A percentile compares a stretch with the other conserved stretches of the same genome.
Evolutionary conservation across 2,329 filamentous ascomycete species (phyloP).

Genomic region (Talaromyces marneffei): DNA sequence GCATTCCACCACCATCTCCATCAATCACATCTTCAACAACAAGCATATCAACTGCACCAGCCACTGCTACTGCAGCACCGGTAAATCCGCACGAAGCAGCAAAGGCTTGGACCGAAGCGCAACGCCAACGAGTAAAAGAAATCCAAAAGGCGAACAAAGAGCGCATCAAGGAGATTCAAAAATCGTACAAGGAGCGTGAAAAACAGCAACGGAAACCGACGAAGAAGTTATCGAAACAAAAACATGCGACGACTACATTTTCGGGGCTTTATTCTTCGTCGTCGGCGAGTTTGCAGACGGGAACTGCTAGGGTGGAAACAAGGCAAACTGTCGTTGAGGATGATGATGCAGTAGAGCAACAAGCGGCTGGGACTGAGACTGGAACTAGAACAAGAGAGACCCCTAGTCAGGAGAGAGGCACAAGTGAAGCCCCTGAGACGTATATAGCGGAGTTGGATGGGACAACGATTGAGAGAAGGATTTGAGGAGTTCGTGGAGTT

Average conservation of each 20-base stretch:
- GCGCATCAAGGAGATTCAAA: conserved; percentile 10
- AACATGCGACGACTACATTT: background rate
- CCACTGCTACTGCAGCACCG: background rate
- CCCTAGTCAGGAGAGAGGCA: background rate
- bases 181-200: conserved; percentile 11
- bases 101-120: conserved; percentile 14
- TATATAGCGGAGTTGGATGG: conserved; percentile 4
- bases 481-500: background rate
- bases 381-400: background rate
- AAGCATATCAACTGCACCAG: background rate
- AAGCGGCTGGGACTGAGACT: background rate
- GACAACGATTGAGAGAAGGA: background rate
- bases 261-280: background rate
- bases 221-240: conserved; percentile 3
- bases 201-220: conserved; percentile 11
- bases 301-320: background rate
- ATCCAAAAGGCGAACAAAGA: conserved; percentile 15
- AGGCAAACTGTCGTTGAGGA: background rate
- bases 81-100: conserved; percentile 13
- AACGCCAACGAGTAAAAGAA: conserved; percentile 10
- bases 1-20: background rate
- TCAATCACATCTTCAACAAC: background rate
- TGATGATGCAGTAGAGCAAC: background rate
- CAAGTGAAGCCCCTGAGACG: background rate
- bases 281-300: conserved; percentile 1